These are phyloP conservation scores for Ascoidea asiatica DNA, from an alignment of 805 yeast species.

Conservation along the genomic window DNA sequence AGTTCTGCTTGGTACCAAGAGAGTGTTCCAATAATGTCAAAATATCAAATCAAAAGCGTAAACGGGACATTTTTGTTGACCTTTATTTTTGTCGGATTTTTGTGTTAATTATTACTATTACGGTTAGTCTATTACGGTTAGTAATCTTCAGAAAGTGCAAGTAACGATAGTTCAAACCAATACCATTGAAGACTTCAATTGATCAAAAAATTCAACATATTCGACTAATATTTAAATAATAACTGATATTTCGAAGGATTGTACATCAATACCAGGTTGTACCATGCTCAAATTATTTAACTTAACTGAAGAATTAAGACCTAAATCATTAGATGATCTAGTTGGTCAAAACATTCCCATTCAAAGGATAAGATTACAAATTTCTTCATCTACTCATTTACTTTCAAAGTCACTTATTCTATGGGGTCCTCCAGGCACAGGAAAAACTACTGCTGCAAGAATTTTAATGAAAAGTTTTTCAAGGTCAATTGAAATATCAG, in stretches of 20 bases:
- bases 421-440: conserved; percentile 96
- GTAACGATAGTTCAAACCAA: no score
- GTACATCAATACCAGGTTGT: conserved; percentile 1
- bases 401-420: conserved; percentile 61
- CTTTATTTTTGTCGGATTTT: no score
- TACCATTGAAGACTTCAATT: no score
- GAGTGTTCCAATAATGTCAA: no score
- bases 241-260: conserved; percentile 2
- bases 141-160: no score
- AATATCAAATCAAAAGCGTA: no score
- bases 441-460: conserved; percentile 77
- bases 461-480: conserved; percentile 18
- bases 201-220: no score
- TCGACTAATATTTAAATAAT: neutral
- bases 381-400: conserved; percentile 38
- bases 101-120: no score
- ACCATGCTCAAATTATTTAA: conserved; percentile 24
- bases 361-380: conserved; percentile 44
- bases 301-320: conserved; percentile 79
- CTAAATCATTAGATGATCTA: conserved; percentile 50
- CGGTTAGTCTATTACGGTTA: no score
- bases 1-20: no score
- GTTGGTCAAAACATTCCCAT: conserved; percentile 79
- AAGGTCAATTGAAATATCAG: conserved; percentile 69
- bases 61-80: no score